Base-by-base conservation (phyloP, 352 stramenopile species). In the Globisporangium rhizosaccharum region DNA sequence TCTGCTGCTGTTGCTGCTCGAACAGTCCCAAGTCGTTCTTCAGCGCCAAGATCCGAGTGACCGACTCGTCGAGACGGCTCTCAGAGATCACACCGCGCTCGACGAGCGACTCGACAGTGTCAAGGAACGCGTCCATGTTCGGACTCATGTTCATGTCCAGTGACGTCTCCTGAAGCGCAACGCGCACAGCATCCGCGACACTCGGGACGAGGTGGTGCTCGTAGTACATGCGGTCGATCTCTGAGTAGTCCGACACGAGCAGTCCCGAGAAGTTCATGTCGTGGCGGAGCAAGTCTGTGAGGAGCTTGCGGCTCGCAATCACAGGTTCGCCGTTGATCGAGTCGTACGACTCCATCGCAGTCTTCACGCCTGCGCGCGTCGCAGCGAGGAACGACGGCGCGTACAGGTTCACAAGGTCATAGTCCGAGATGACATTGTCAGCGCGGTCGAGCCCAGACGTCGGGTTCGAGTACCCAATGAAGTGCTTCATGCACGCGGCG, bases 91-190 rank as follows among this genome's bases (percentile, higher is more conserved):
- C 36, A 1, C 80, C 78, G 10, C 59, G 30, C 2, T 57, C 37
- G 3, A 94, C 79, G 4, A 93, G 58, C 1, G 58, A 62, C 37
- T 92, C 73, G 2, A 86, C 77, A 0, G 73, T 85, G 14, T 70
- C 53, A 20, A 81, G 59, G 42, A 84, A 89, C 17, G 73, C 73
- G 26, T 72, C 48, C 44, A 76, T 62, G 53, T 85, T 69, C 6
- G 79, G 82, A 12, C 79, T 79, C 90, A 97, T 97, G 59, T 87
- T 94, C 84, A 98, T 97, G 58, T 98, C 94, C 26, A 98, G 75
- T 46, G 80, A 94, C 0, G 90, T 97, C 58, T 96, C 69, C 41
- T 62, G 61, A 33, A 97, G 65, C n/a, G 84, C 72, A 0, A 93
- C 59, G 9, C 70, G 71, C 5, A 96, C 74, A 36, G 89, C 86